A percentile compares a stretch with the other conserved stretches of the same genome.
Evolutionary conservation across 768 basidiomycete genomes (phyloP).

Genomic region (Serendipita vermifera): DNA sequence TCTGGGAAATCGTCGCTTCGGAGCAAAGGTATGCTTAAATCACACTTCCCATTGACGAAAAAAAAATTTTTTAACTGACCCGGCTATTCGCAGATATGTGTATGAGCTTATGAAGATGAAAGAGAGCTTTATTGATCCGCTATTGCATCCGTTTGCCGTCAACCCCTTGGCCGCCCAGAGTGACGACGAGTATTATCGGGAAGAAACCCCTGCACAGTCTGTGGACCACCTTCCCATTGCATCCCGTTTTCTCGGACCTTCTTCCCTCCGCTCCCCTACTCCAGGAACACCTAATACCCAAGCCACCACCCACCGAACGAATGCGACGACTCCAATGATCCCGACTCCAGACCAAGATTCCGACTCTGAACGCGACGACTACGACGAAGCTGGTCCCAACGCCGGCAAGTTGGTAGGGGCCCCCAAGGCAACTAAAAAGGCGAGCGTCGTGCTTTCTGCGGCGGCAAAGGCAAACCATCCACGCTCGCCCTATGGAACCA

Average conservation of each 20-base stretch:
- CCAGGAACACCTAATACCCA: slow-evolving; percentile 33
- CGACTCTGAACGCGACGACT: slow-evolving; percentile 52
- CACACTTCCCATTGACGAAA: background rate
- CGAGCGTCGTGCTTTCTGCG: slow-evolving; percentile 13
- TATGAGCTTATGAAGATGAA: slow-evolving; percentile 82
- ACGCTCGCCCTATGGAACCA: slow-evolving; percentile 57
- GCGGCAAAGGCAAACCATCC: slow-evolving; percentile 51
- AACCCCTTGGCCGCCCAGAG: slow-evolving; percentile 38
- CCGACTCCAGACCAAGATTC: slow-evolving; percentile 35
- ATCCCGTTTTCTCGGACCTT: slow-evolving; percentile 76
- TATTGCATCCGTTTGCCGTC: slow-evolving; percentile 69
- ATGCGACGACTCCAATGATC: slow-evolving; percentile 20
- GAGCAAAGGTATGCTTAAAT: slow-evolving; percentile 74
- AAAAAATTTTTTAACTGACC: too few species aligned
- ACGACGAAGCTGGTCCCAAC: slow-evolving; percentile 40
- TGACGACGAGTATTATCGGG: slow-evolving; percentile 46
- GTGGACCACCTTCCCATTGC: slow-evolving; percentile 75
- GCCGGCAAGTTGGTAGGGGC: slow-evolving; percentile 27
- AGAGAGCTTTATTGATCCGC: slow-evolving; percentile 81
- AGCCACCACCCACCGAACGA: slow-evolving; percentile 24
- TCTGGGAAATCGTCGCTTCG: slow-evolving; percentile 93
- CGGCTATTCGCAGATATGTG: slow-evolving; percentile 55
- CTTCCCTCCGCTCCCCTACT: slow-evolving; percentile 21
- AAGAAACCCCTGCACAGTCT: slow-evolving; percentile 57
- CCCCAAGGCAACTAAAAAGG: slow-evolving; percentile 19